Conservation (phyloP, 495 filamentous ascomycete genomes). For the Aspergillus nanangensis region DNA sequence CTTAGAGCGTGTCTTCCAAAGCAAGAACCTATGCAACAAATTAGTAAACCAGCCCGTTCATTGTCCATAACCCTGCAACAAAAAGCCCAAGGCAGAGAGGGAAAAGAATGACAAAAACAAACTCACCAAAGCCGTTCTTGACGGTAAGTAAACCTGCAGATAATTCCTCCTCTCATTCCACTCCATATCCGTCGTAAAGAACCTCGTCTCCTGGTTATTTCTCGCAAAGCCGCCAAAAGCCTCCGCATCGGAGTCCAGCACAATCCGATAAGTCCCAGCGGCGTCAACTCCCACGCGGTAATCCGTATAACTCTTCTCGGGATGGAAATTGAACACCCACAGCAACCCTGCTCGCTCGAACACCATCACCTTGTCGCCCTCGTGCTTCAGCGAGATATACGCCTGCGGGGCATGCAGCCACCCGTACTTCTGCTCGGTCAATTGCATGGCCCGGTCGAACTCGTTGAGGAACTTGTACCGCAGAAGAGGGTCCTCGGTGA, state of each 20-base stretch:
- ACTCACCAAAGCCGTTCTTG: constrained; percentile 80
- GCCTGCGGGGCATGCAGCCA: constrained; percentile 89
- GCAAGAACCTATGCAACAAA: constrained; percentile 45
- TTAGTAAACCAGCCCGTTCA: no score
- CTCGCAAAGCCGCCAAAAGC: constrained; percentile 77
- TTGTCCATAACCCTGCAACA: no score
- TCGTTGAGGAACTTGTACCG: constrained; percentile 92
- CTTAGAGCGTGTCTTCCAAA: constrained; percentile 44
- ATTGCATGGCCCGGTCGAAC: constrained; percentile 91
- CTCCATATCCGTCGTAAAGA: constrained; percentile 81
- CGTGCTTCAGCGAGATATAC: constrained; percentile 90
- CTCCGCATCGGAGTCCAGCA: constrained; percentile 75
- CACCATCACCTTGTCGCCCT: constrained; percentile 89
- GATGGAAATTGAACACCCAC: constrained; percentile 96
- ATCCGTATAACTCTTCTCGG: constrained; percentile 81
- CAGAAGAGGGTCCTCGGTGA: constrained; percentile 79
- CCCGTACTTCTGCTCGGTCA: constrained; percentile 79
- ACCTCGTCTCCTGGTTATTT: constrained; percentile 71
- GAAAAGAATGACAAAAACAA: constrained; percentile 1
- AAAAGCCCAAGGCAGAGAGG: neutral
- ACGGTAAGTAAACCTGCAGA: constrained; percentile 86
- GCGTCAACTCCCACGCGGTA: constrained; percentile 86
- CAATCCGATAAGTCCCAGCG: constrained; percentile 80
- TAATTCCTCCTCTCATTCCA: constrained; percentile 92
- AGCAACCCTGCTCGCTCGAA: constrained; percentile 90